Conservation (phyloP, 2,329 filamentous ascomycete species). For the Epichloe sp. region DNA sequence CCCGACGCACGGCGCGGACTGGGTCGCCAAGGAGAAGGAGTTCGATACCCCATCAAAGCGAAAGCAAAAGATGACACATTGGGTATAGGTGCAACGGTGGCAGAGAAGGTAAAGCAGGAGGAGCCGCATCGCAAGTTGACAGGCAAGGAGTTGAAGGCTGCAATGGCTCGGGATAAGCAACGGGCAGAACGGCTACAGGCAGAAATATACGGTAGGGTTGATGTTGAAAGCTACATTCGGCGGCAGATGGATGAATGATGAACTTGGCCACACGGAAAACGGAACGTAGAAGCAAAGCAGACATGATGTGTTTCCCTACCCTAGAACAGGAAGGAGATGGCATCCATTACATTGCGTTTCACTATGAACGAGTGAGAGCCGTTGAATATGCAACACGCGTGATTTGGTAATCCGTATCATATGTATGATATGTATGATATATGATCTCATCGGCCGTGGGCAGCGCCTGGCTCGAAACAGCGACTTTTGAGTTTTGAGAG, state of each 20-base stretch:
- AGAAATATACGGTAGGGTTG: constrained; percentile 63
- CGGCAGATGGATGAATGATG: constrained; percentile 14
- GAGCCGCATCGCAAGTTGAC: constrained; percentile 45
- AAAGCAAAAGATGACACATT: constrained; percentile 60
- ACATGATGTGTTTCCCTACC: not conserved
- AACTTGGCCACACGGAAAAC: too few species aligned
- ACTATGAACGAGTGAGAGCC: too few species aligned
- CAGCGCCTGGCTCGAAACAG: not conserved
- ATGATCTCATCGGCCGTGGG: not conserved
- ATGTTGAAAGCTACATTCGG: constrained; percentile 62
- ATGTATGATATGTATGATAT: not conserved
- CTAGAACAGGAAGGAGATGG: too few species aligned
- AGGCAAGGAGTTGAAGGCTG: constrained; percentile 36
- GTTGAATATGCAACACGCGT: too few species aligned
- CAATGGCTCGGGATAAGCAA: constrained; percentile 35
- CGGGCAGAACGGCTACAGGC: constrained; percentile 50
- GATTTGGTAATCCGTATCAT: too few species aligned
- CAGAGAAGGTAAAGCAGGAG: constrained; percentile 20
- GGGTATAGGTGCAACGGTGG: constrained; percentile 51
- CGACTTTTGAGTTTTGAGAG: not conserved
- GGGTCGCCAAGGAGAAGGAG: constrained; percentile 57
- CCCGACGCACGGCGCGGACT: constrained; percentile 60
- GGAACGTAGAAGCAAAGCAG: not conserved
- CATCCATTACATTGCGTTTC: too few species aligned
- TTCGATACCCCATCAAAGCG: constrained; percentile 61